A percentile compares a stretch with the other conserved stretches of the same genome.
Evolutionary conservation across 805 yeast species (phyloP).

Genomic region (Sugiyamaella smithiae): DNA sequence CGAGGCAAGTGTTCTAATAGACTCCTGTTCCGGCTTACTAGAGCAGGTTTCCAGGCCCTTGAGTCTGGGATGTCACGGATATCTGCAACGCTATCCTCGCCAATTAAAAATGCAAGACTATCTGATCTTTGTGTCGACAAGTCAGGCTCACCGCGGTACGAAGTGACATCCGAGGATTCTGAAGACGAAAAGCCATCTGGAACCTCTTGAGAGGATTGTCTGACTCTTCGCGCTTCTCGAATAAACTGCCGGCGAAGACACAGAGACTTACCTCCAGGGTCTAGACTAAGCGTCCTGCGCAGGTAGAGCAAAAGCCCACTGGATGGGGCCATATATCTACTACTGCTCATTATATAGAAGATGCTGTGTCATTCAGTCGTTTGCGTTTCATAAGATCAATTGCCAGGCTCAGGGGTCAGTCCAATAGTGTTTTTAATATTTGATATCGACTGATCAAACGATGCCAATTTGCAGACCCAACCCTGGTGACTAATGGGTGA

Average conservation of each 20-base stretch:
- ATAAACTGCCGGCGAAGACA: constrained; percentile 1
- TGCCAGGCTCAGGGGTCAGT: background rate
- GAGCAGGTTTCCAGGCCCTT: background rate
- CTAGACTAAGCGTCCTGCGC: background rate
- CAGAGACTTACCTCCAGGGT: background rate
- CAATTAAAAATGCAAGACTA: constrained; percentile 2
- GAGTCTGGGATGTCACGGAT: background rate
- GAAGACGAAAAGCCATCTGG: no score
- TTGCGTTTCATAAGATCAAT: background rate
- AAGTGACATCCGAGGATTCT: no score
- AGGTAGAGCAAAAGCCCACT: constrained; percentile 6
- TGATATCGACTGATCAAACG: constrained; percentile 1
- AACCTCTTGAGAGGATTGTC: no score
- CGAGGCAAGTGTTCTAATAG: background rate
- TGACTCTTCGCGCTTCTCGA: background rate
- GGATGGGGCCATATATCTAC: constrained; percentile 6
- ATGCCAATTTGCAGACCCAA: constrained; percentile 2
- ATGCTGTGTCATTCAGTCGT: background rate
- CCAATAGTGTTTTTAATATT: background rate
- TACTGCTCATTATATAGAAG: background rate
- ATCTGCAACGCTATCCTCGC: background rate
- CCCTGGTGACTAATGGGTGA: background rate
- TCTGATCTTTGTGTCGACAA: background rate
- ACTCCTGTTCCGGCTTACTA: background rate
- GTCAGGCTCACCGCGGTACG: background rate